Conservation (phyloP, 2,329 filamentous ascomycete species). For the Aspergillus piperis region DNA sequence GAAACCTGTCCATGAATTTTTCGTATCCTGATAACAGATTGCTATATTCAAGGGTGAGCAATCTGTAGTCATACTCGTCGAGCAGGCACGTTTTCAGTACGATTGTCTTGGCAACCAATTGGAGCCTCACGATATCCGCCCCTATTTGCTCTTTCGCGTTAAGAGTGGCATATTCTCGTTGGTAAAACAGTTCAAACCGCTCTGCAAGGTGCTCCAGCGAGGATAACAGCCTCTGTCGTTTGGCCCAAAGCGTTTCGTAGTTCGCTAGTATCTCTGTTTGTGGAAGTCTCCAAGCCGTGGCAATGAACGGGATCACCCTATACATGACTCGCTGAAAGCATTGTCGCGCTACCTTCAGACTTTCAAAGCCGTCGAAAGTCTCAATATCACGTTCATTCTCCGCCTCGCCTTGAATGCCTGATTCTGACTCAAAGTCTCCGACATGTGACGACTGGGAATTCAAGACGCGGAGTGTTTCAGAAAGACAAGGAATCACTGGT, state of each 20-base stretch:
- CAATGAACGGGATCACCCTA: slow-evolving; percentile 15
- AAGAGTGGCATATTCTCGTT: background rate
- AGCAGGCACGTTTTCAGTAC: slow-evolving; percentile 13
- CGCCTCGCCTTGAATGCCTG: background rate
- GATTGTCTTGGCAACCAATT: slow-evolving; percentile 10
- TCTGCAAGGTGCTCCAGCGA: background rate
- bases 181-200: background rate
- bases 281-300: slow-evolving; percentile 14
- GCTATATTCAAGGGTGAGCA: slow-evolving; percentile 11
- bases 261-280: slow-evolving; percentile 6
- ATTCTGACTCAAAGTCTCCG: background rate
- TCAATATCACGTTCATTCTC: background rate
- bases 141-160: slow-evolving; percentile 4
- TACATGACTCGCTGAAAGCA: background rate
- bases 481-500: background rate
- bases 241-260: slow-evolving; percentile 6
- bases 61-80: slow-evolving; percentile 1
- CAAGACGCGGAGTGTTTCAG: background rate
- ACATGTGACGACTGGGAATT: background rate
- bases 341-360: background rate
- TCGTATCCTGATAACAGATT: slow-evolving; percentile 5
- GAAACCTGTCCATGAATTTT: slow-evolving; percentile 4
- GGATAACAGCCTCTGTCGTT: background rate
- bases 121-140: slow-evolving; percentile 12
- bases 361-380: background rate